Percentiles rank a stretch among this genome's conserved stretches.
Evolutionary conservation across 164 flowering plant species (phyloP).

Genomic region (Aristolochia fimbriata): DNA sequence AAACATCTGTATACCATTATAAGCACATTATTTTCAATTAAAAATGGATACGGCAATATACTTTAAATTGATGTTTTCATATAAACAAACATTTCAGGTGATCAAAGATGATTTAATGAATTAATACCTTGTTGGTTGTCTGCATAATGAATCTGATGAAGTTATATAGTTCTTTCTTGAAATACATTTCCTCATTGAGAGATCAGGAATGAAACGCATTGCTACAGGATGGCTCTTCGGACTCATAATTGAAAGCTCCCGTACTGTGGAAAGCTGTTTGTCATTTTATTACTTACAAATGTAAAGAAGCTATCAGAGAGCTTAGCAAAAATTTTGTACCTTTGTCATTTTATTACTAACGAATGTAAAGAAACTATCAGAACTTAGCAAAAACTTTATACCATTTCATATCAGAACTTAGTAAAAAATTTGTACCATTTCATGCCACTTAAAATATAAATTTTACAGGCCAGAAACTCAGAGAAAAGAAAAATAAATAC

Average conservation of each 20-base stretch:
- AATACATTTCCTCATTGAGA: constrained; percentile 29
- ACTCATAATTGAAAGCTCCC: constrained; percentile 98
- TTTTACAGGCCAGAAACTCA: constrained; percentile 1
- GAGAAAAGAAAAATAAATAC: not conserved
- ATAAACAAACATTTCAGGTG: constrained; percentile 5
- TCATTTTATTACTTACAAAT: constrained; percentile 86
- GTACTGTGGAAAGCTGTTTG: constrained; percentile 99
- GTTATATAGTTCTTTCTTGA: constrained; percentile 23
- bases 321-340: not conserved
- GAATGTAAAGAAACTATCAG: constrained; percentile 25
- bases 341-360: constrained; percentile 96
- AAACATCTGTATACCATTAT: constrained; percentile 52
- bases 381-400: not conserved
- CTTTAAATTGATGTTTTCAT: not conserved
- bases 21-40: no score
- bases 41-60: no score
- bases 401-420: no score
- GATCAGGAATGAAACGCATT: constrained; percentile 92
- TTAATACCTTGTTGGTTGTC: constrained; percentile 69
- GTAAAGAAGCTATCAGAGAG: constrained; percentile 19
- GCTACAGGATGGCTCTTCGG: constrained; percentile 96
- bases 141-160: constrained; percentile 22
- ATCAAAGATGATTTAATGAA: not conserved
- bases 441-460: not conserved
- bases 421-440: not conserved